phyloP scores from a whole-genome alignment of 371 early-diverging fungal genomes.

The Haplosporangium sp. region DNA sequence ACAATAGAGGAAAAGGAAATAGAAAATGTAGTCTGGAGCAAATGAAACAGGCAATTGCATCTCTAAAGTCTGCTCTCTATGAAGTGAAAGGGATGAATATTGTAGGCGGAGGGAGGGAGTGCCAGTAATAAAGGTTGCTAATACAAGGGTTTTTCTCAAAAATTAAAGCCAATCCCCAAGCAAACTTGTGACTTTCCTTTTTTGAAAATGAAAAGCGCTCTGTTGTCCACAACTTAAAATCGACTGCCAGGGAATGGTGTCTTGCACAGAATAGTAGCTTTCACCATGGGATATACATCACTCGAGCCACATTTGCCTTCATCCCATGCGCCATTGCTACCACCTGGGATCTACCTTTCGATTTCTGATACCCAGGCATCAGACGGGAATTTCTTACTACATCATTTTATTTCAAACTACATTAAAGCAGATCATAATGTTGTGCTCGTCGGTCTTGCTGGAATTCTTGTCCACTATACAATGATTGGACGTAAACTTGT shows the following conservation, averaged over 20 bases:
- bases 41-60: too few species aligned
- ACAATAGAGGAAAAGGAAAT: too few species aligned
- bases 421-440: conserved; percentile 69
- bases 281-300: conserved; percentile 51
- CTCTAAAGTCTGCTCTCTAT: too few species aligned
- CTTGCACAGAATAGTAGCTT: background rate
- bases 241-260: too few species aligned
- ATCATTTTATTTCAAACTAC: conserved; percentile 77
- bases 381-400: conserved; percentile 75
- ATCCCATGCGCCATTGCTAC: conserved; percentile 58
- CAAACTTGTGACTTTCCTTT: background rate
- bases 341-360: conserved; percentile 62
- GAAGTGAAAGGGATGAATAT: too few species aligned
- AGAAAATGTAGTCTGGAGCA: too few species aligned
- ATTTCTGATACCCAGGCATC: conserved; percentile 76
- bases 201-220: background rate
- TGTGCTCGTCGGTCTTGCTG: conserved; percentile 73
- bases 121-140: too few species aligned
- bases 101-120: too few species aligned
- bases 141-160: too few species aligned
- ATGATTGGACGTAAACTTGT: conserved; percentile 77
- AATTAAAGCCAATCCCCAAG: conserved; percentile 22
- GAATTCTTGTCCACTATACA: conserved; percentile 76
- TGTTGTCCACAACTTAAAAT: background rate
- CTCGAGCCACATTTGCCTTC: conserved; percentile 52